Base-by-base conservation (phyloP, 805 yeast species). In the Candida arabinofermentans region DNA sequence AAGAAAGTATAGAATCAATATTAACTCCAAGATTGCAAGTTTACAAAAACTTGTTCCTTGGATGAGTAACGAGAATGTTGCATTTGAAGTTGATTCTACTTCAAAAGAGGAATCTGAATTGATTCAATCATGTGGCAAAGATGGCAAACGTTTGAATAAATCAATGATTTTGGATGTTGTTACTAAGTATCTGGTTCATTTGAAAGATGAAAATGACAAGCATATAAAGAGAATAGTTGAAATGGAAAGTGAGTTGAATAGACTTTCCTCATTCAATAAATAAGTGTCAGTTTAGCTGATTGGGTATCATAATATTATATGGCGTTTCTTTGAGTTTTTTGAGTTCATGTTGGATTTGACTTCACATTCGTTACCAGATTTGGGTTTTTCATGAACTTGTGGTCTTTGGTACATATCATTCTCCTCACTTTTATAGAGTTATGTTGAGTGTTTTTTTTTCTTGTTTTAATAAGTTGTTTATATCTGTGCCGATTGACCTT, bases 91-190 rank as follows among this genome's bases (percentile, higher is more conserved):
- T 53, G 82, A 75, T 48, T 63, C 44, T 6, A 34, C 24, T 16
- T 27, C 36, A 5, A 10, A 29, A 4, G 44, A 40, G 35, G 41
- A 38, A 21, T 34, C 32, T 18, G 31, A 26, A 27, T 36, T 41
- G 42, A 30, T 43, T 29, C 33, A 17, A 30, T 10, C 33, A 14
- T 33, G 37, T 7, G 49, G 42, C 9, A 45, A 40, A 8, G 51
- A 43, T 16, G 40, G 55, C 13, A 70, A 75, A 22, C 72, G 70
- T 51, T 60, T 82, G 37, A 83, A 83, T 58, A 83, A 83, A 59
- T 73, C 83, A 34, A 74, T 77, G 75, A 80, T 82, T 40, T 62
- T 83, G 48, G 88, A 83, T 50, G 76, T 77, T 56, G 88, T 87
- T 8, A 81, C 79, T 2, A 75, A 75, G 34, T 83, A 83, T 53